Evolutionary conservation across 768 basidiomycete genomes (phyloP).

Genomic region (Mycena filopes): DNA sequence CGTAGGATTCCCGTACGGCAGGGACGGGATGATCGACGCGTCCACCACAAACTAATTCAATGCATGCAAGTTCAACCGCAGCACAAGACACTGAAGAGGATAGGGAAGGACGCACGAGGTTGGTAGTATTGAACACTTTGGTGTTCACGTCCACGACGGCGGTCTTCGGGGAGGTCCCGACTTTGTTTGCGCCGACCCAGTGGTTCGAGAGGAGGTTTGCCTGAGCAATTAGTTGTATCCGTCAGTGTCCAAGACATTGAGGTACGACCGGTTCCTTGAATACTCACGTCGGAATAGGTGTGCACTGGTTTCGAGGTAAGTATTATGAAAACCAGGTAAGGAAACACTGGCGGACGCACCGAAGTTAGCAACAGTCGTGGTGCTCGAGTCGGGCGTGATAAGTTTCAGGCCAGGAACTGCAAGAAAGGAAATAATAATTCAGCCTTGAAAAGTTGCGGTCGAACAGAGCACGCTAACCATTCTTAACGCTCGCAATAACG

Average conservation of each 20-base stretch:
- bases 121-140: constrained; percentile 61
- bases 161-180: constrained; percentile 47
- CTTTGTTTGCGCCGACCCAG: constrained; percentile 67
- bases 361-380: constrained; percentile 63
- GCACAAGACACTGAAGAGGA: constrained; percentile 3
- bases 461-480: constrained; percentile 45
- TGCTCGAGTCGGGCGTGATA: constrained; percentile 71
- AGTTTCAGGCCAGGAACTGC: constrained; percentile 61
- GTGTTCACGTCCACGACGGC: constrained; percentile 68
- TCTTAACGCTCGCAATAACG: constrained; percentile 52
- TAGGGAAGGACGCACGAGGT: constrained; percentile 49
- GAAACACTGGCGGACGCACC: constrained; percentile 45
- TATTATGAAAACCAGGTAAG: not conserved
- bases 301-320: constrained; percentile 46
- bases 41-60: constrained; percentile 45
- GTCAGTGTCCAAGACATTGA: too few relatives aligned
- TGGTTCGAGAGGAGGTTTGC: constrained; percentile 67
- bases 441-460: constrained; percentile 6
- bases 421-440: constrained; percentile 7
- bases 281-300: constrained; percentile 46
- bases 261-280: too few relatives aligned
- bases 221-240: too few relatives aligned
- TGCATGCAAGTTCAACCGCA: too few relatives aligned
- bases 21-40: constrained; percentile 51
- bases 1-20: constrained; percentile 70